Evolutionary conservation across 2,329 filamentous ascomycete genomes (phyloP).

Genomic region (Trichoderma sp.): DNA sequence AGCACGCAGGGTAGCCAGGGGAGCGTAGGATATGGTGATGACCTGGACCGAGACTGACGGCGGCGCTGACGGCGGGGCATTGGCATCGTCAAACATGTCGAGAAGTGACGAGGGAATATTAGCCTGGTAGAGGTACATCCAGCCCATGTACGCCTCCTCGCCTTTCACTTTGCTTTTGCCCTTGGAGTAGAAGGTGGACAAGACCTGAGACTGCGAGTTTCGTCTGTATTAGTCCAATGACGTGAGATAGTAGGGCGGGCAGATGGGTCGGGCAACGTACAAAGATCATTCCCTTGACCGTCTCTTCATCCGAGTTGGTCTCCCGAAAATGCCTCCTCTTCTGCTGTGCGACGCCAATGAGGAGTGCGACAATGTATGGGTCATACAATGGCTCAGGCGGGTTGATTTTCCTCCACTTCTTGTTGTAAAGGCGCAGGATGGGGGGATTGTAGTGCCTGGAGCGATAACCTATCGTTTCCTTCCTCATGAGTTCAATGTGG

Average conservation of each 20-base stretch:
- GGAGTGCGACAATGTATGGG: constrained; percentile 11
- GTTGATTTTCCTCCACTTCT: constrained; percentile 7
- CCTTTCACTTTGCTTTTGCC: not conserved
- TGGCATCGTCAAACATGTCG: constrained; percentile 21
- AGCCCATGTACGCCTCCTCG: not conserved
- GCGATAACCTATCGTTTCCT: not conserved
- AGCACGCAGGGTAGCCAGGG: constrained; percentile 8
- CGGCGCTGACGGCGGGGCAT: constrained; percentile 2
- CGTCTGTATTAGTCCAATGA: not conserved
- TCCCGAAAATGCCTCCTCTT: not conserved
- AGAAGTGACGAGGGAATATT: constrained; percentile 19
- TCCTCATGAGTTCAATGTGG: not conserved
- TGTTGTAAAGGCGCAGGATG: not conserved
- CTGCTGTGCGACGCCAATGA: constrained; percentile 15
- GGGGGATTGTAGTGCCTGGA: not conserved
- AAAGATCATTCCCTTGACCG: not conserved
- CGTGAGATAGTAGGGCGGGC: not conserved
- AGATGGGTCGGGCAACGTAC: not conserved
- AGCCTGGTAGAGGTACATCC: constrained; percentile 25
- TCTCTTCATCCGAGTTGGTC: not conserved
- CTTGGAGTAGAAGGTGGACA: not conserved
- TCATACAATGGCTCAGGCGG: constrained; percentile 4
- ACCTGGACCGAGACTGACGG: constrained; percentile 17
- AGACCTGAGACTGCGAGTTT: not conserved
- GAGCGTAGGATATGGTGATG: not conserved